Evolutionary conservation across 2,329 filamentous ascomycete genomes (phyloP), one percentile per base, ranked within the genome.

Genomic region (Botrytis squamosa): DNA sequence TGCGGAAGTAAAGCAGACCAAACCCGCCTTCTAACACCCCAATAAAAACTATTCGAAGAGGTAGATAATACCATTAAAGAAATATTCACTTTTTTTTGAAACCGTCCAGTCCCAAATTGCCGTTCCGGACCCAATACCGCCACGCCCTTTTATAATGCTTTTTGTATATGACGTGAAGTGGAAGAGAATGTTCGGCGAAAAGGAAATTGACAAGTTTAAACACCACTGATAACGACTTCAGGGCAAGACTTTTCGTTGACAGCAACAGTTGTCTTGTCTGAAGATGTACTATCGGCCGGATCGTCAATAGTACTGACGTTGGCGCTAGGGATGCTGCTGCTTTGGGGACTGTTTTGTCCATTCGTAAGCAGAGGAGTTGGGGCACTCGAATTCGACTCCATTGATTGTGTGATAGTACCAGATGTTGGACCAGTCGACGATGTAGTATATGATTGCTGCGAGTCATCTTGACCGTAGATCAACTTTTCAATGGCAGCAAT

Each of bases 261-360:
- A 25, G 76, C 75, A 33, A 71, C 72, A 14, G 73, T 65, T 10
- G 74, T 76, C 60, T 80, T 78, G 36, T 74, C 75, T n/a, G 75
- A 75, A 36, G 75, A 75, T 44, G 75, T 67, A 59, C 71, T 73
- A 49, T 80, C 79, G 36, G 75, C 75, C 33, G 78, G 74, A 25
- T 79, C 79, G 33, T 81, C 79, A 52, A 80, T 80, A 25, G 78
- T 87, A 79, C 89, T 90, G 55, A 85, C 85, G 76, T 86, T 89
- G 3, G 89, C 88, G 81, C 90, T 93, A 7, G 90, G 88, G 3
- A 90, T 85, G 74, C 87, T 90, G 80, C 85, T 90, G 80, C 88
- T 92, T 78, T 90, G 89, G 2, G 90, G 90, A 76, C 89, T 92
- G 80, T 92, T 92, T 57, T 88, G 88, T 78, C 91, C 91, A 77